Evolutionary conservation across 2,329 filamentous ascomycete genomes (phyloP), one percentile per base, ranked within the genome.

Genomic region (Aschersonia sp.): DNA sequence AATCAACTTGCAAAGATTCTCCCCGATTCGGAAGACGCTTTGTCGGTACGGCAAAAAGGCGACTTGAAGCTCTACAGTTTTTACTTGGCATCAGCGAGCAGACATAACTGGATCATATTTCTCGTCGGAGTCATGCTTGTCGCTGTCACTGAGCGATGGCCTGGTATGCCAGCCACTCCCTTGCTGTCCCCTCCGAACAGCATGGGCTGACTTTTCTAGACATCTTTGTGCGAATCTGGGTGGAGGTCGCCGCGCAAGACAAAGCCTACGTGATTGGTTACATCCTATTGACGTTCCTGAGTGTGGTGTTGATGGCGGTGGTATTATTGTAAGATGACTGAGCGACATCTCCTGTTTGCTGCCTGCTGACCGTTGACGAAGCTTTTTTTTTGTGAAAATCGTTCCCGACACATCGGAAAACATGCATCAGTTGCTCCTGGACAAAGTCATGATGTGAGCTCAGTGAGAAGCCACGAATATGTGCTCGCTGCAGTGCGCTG

Each of bases 171-270:
- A 32, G 11, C 12, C 11, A 29, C 31, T 40, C 6, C 14, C 5
- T 22, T 4, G 22, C 22, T 22, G 22, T 22, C 7, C 40, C 32
- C 8, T 7, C 14, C 7, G 14, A 6, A 22, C 11, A 40, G 5
- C n/a, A 11, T 9, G 5, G 6, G 22, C 35, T 37, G 12, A 37
- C 35, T 8, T n/a, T 40, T 11, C 30, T 12, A 47, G 45, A 47
- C 7, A 37, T 47, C 29, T 47, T 43, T n/a, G 32, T 47, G 7
- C 30, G 41, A 37, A 43, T 47, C 10, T 47, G 45, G 45, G 30
- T 47, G 5, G 45, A 47, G 7, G 12, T 43, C 5, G 45, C 40
- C 30, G 40, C 45, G 8, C 7, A 30, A 9, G 43, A 43, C 8
- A 47, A 37, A 8, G 30, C 22, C 5, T 47, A 47, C 31, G 11